Percentiles rank a stretch among this genome's conserved stretches.
phyloP scores from a whole-genome alignment of 495 filamentous ascomycete genomes.

The Aspergillus bridgeri region DNA sequence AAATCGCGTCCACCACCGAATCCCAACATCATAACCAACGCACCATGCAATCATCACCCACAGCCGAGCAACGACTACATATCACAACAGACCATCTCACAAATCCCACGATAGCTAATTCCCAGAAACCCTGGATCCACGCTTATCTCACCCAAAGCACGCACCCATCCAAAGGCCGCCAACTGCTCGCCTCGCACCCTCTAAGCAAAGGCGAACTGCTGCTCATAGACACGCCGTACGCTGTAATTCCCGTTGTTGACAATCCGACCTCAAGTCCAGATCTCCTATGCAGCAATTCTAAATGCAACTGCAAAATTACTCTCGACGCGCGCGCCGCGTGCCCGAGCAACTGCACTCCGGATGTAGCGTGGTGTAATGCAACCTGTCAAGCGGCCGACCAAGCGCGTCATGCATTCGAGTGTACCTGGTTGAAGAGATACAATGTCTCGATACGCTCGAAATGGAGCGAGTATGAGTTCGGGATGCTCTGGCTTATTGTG shows the following conservation, averaged over 20 bases:
- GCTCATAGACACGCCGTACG: conserved; percentile 34
- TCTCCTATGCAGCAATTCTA: conserved; percentile 35
- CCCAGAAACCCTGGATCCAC: conserved; percentile 27
- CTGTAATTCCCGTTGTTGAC: conserved; percentile 34
- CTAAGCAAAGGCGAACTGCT: conserved; percentile 30
- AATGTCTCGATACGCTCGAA: conserved; percentile 26
- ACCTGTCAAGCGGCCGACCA: conserved; percentile 24
- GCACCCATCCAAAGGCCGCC: conserved; percentile 35
- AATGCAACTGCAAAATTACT: conserved; percentile 25
- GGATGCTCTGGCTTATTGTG: conserved; percentile 42
- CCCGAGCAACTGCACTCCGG: conserved; percentile 25
- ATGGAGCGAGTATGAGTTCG: conserved; percentile 38
- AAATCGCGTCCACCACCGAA: background rate
- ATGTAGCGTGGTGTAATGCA: conserved; percentile 34
- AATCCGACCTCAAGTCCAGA: conserved; percentile 19
- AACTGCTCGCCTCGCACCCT: conserved; percentile 27
- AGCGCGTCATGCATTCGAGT: conserved; percentile 34
- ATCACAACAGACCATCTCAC: background rate
- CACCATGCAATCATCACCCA: background rate
- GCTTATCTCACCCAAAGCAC: conserved; percentile 29
- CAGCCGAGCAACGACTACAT: background rate
- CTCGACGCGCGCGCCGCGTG: conserved; percentile 18
- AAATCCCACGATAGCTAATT: background rate
- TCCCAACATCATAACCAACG: background rate
- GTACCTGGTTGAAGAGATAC: conserved; percentile 35